Base-by-base conservation (phyloP, 768 basidiomycete genomes). In the Phlebiopsis flavidoalba region DNA sequence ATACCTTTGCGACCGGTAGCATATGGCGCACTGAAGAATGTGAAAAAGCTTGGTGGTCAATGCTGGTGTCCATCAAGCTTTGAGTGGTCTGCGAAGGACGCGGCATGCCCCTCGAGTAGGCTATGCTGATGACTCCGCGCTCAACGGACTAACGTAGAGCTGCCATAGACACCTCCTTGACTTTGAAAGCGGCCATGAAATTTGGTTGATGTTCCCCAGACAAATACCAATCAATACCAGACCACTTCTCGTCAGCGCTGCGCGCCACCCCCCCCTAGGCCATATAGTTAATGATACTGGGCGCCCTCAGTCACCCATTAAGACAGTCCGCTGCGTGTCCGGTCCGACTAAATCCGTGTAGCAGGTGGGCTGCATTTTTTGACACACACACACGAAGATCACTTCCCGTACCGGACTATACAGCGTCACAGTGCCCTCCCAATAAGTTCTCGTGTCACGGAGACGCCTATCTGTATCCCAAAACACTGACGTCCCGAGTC, bases 201-300 rank as follows among this genome's bases (percentile, higher is more conserved):
- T 74, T 96, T 96, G 53, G 89, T 89, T 2, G 91, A n/a, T 78
- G 75, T 95, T 95, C 48, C 91, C 90, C 0, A n/a, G n/a, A n/a
- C 94, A 88, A 66, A 98, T 99, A 53, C 97, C 97, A 64, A 98
- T 84, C 58, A 99, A 83, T 35, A 98, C 95, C 50, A 97, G 83
- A n/a, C 97, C 97, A 99, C 71, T 97, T 95, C 71, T 96, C 96
- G 66, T 98, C 97, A 10, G 85, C 73, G 1, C 94, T 91, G 36
- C 82, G 53, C 96, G n/a, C n/a, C n/a, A n/a, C n/a, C n/a, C n/a
- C n/a, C n/a, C n/a, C n/a, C n/a, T n/a, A n/a, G n/a, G n/a, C n/a
- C n/a, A n/a, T 91, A 75, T 99, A 98, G 78, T 98, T 98, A 80
- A 98, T 99, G 61, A 99, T 98, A n/a, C 75, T 98, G 97, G 60